Conservation (phyloP, 371 early-diverging fungal species). For the Massospora cicadina region DNA sequence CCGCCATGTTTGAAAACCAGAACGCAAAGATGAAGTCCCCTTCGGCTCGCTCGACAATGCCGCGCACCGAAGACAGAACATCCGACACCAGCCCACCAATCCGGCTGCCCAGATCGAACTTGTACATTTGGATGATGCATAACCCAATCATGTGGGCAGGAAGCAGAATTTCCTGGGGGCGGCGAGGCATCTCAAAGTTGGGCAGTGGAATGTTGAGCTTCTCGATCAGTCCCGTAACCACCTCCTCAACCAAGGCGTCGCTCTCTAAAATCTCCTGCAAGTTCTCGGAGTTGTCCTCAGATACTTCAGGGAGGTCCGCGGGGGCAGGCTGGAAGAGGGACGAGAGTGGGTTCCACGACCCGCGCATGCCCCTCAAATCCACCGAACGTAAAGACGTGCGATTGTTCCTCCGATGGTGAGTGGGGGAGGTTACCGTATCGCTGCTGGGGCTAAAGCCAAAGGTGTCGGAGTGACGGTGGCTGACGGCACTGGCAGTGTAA, state of each 20-base stretch:
- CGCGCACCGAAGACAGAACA: constrained; percentile 72
- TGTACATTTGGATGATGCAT: constrained; percentile 73
- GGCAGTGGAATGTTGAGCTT: constrained; percentile 75
- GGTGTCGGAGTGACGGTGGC: constrained; percentile 8
- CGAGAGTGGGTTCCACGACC: constrained; percentile 10
- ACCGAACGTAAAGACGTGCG: neutral
- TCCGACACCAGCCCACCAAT: constrained; percentile 66
- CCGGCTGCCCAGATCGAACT: constrained; percentile 55
- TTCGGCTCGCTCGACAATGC: constrained; percentile 42
- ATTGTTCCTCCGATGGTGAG: neutral
- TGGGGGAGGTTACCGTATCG: neutral
- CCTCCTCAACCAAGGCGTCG: constrained; percentile 71
- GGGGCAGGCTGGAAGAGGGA: constrained; percentile 8
- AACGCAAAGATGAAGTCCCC: constrained; percentile 55
- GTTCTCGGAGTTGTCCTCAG: neutral
- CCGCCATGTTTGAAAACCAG: constrained; percentile 91
- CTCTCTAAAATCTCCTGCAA: constrained; percentile 32
- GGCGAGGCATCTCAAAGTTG: constrained; percentile 58
- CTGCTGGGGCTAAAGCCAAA: neutral
- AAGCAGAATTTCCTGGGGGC: constrained; percentile 74
- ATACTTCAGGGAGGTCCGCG: neutral
- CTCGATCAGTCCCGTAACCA: constrained; percentile 71
- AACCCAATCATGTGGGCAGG: constrained; percentile 83
- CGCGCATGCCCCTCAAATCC: neutral
- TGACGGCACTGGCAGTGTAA: neutral